Percentiles rank a stretch among this genome's conserved stretches.
phyloP scores from a whole-genome alignment of 1,284 basidiomycete genomes.

The Ganoderma sinense region DNA sequence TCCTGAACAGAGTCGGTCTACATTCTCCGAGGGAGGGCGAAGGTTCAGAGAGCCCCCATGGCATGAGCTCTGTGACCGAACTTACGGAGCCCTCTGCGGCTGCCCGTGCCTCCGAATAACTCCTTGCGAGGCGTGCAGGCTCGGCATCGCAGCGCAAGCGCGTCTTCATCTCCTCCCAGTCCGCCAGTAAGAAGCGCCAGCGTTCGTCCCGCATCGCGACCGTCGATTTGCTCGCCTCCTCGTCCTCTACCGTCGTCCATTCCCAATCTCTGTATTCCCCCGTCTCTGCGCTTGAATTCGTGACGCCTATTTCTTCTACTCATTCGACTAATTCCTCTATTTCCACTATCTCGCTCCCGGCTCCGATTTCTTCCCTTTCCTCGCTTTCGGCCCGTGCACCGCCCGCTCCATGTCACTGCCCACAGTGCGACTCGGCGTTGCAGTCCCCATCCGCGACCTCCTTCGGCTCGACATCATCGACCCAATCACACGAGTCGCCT shows the following conservation, averaged over 20 bases:
- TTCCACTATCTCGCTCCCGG: slow-evolving; percentile 25
- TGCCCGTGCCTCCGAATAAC: slow-evolving; percentile 33
- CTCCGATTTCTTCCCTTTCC: slow-evolving; percentile 12
- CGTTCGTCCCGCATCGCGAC: slow-evolving; percentile 19
- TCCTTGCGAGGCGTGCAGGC: slow-evolving; percentile 36
- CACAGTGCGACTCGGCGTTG: slow-evolving; percentile 12
- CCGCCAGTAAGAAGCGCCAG: slow-evolving; percentile 22
- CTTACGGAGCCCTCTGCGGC: slow-evolving; percentile 11
- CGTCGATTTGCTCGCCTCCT: slow-evolving; percentile 25
- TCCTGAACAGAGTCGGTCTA: slow-evolving; percentile 28
- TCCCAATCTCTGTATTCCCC: slow-evolving; percentile 17
- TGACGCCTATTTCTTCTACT: slow-evolving; percentile 15
- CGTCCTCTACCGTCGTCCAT: slow-evolving; percentile 26
- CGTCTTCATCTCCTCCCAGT: slow-evolving; percentile 24
- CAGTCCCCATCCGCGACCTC: background rate
- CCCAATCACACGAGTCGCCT: slow-evolving; percentile 39
- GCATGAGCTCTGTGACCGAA: slow-evolving; percentile 18
- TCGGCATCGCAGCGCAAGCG: slow-evolving; percentile 29
- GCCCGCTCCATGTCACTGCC: slow-evolving; percentile 12
- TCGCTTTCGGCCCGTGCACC: slow-evolving; percentile 4
- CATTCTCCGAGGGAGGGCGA: slow-evolving; percentile 23
- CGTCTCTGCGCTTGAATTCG: slow-evolving; percentile 26
- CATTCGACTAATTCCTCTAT: slow-evolving; percentile 28
- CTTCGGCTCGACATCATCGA: slow-evolving; percentile 49
- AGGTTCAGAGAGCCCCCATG: background rate